phyloP scores from a whole-genome alignment of 2,329 filamentous ascomycete genomes.

The Hypoxylon rubiginosum region DNA sequence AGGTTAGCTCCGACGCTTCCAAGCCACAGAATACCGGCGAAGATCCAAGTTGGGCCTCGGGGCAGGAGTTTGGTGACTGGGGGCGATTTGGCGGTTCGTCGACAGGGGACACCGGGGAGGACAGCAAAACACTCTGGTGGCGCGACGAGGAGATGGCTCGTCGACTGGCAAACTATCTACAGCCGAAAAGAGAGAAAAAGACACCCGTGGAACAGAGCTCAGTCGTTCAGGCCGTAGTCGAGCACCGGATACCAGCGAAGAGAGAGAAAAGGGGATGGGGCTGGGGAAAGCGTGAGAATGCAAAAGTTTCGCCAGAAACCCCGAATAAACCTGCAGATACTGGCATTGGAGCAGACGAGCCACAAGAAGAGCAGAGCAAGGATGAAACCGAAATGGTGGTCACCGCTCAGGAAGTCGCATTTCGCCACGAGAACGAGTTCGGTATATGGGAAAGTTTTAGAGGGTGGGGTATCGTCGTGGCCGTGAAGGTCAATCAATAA shows the following conservation, averaged over 20 bases:
- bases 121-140: conserved; percentile 59
- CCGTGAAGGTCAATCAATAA: conserved; percentile 51
- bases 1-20: conserved; percentile 5
- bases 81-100: conserved; percentile 56
- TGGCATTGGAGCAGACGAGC: conserved; percentile 5
- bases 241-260: conserved; percentile 49
- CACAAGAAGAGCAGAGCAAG: conserved; percentile 31
- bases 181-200: conserved; percentile 51
- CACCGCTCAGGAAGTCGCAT: conserved; percentile 62
- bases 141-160: conserved; percentile 60
- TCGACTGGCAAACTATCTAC: conserved; percentile 60
- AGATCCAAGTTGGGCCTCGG: conserved; percentile 34
- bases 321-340: conserved; percentile 5
- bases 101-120: conserved; percentile 2
- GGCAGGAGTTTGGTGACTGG: conserved; percentile 60
- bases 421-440: conserved; percentile 65
- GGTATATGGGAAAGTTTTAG: conserved; percentile 65
- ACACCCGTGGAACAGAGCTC: conserved; percentile 21
- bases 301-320: conserved; percentile 17
- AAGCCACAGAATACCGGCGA: conserved; percentile 11
- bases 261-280: conserved; percentile 53
- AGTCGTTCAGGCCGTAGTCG: conserved; percentile 50
- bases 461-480: conserved; percentile 65
- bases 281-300: conserved; percentile 46
- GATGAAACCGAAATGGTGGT: conserved; percentile 57